These are phyloP conservation scores for Scheffersomyces segobiensis DNA, from an alignment of 1,139 yeast species.

Conservation along the genomic window DNA sequence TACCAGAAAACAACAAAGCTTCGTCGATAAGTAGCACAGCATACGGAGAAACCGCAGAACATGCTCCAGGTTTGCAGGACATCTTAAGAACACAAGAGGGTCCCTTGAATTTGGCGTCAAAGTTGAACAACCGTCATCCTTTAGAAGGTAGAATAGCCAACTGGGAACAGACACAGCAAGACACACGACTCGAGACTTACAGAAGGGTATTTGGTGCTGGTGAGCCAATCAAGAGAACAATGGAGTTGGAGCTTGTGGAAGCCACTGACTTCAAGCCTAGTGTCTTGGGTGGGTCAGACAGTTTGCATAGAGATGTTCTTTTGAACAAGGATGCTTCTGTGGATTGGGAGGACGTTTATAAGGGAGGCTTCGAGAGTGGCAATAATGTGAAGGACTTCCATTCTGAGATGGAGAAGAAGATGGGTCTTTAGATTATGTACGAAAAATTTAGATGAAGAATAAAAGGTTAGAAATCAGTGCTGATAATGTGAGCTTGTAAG, in stretches of 20 bases:
- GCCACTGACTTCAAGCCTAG: conserved; percentile 73
- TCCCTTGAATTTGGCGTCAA: conserved; percentile 62
- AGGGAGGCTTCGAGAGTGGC: conserved; percentile 48
- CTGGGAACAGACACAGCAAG: conserved; percentile 81
- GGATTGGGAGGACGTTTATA: conserved; percentile 94
- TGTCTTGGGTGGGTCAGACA: conserved; percentile 53
- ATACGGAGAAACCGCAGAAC: conserved; percentile 54
- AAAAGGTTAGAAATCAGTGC: background rate
- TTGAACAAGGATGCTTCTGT: conserved; percentile 70
- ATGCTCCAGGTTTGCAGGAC: conserved; percentile 64
- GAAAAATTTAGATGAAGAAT: background rate
- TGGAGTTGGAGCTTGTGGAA: conserved; percentile 80
- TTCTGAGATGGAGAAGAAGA: conserved; percentile 63
- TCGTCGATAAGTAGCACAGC: conserved; percentile 47
- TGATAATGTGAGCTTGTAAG: background rate
- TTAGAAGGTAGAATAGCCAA: conserved; percentile 69
- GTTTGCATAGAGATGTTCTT: conserved; percentile 74
- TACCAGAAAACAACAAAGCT: conserved; percentile 46
- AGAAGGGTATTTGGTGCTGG: conserved; percentile 89
- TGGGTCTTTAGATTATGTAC: conserved; percentile 47
- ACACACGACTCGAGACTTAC: conserved; percentile 71
- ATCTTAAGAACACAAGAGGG: conserved; percentile 58
- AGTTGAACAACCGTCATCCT: conserved; percentile 84
- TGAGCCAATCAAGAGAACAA: conserved; percentile 86
- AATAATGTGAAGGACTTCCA: conserved; percentile 55